Evolutionary conservation across 192 early-diverging fungal genomes (phyloP).

Genomic region (Thamnidium elegans): DNA sequence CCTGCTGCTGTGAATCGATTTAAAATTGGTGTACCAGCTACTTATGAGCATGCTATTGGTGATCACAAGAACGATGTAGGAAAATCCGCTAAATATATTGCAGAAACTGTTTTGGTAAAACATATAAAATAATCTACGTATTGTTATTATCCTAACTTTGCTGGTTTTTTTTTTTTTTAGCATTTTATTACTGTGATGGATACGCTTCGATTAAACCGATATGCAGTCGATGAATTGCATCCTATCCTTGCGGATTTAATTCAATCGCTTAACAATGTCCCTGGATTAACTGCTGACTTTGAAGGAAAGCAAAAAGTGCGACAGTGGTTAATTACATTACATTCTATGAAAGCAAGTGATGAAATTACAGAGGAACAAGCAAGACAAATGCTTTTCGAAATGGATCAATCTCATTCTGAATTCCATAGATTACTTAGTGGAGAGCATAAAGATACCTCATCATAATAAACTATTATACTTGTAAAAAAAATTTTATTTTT

Average conservation of each 20-base stretch:
- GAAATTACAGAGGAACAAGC: slow-evolving; percentile 81
- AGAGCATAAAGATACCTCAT: slow-evolving; percentile 14
- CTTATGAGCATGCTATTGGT: slow-evolving; percentile 82
- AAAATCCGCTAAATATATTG: slow-evolving; percentile 75
- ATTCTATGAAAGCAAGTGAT: slow-evolving; percentile 92
- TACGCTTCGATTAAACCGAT: slow-evolving; percentile 74
- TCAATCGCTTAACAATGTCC: slow-evolving; percentile 82
- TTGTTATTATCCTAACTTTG: background rate
- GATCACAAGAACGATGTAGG: slow-evolving; percentile 40
- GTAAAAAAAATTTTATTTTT: too few species aligned
- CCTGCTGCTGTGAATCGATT: slow-evolving; percentile 84
- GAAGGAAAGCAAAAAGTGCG: slow-evolving; percentile 79
- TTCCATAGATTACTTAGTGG: slow-evolving; percentile 54
- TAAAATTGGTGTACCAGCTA: slow-evolving; percentile 94
- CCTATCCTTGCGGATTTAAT: slow-evolving; percentile 83
- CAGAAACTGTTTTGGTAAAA: slow-evolving; percentile 66
- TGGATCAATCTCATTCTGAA: slow-evolving; percentile 69
- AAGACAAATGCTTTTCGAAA: slow-evolving; percentile 90
- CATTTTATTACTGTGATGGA: slow-evolving; percentile 94
- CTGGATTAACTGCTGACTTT: slow-evolving; percentile 71
- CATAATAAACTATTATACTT: too few species aligned
- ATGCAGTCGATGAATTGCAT: slow-evolving; percentile 89
- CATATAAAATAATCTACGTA: background rate
- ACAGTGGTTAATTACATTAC: slow-evolving; percentile 87
- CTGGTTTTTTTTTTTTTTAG: slow-evolving; percentile 42